A percentile compares a stretch with the other conserved stretches of the same genome.
phyloP scores from a whole-genome alignment of 1,284 basidiomycete genomes.

The Volvariella surrecta region DNA sequence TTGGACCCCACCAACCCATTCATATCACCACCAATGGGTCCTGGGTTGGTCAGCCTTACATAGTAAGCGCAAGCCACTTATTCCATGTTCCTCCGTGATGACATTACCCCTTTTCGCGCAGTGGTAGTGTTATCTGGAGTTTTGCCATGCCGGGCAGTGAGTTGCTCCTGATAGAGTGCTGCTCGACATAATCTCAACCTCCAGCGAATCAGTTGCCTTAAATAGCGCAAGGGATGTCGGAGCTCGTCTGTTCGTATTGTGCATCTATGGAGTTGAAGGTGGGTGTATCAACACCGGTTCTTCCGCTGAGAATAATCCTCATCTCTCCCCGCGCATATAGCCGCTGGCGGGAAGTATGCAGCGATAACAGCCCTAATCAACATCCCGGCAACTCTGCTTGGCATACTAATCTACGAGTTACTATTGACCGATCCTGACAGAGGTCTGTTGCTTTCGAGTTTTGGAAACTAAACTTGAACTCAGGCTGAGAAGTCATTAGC shows the following conservation, averaged over 20 bases:
- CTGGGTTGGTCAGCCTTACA: slow-evolving; percentile 44
- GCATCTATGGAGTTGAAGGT: slow-evolving; percentile 47
- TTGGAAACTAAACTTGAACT: too few relatives aligned
- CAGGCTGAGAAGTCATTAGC: too few relatives aligned
- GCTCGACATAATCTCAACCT: slow-evolving; percentile 4
- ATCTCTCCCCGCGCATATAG: slow-evolving; percentile 17
- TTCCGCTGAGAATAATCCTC: neutral
- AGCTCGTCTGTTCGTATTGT: slow-evolving; percentile 45
- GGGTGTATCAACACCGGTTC: slow-evolving; percentile 4
- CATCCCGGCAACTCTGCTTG: slow-evolving; percentile 50
- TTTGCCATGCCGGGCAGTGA: slow-evolving; percentile 43
- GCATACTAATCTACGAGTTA: slow-evolving; percentile 41
- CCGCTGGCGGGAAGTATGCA: slow-evolving; percentile 49
- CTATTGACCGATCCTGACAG: slow-evolving; percentile 47
- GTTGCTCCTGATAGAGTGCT: slow-evolving; percentile 9
- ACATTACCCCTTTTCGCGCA: slow-evolving; percentile 14
- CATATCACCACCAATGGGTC: slow-evolving; percentile 41
- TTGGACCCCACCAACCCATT: slow-evolving; percentile 57
- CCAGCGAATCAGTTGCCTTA: slow-evolving; percentile 35
- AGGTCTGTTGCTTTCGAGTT: slow-evolving; percentile 24
- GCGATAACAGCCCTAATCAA: slow-evolving; percentile 59
- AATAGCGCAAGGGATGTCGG: slow-evolving; percentile 66
- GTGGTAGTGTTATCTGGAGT: slow-evolving; percentile 50
- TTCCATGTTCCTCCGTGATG: neutral
- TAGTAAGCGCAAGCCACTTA: slow-evolving; percentile 31